These are phyloP conservation scores for Vitis hybrid DNA, from an alignment of 177 flowering plant species.

Conservation along the genomic window DNA sequence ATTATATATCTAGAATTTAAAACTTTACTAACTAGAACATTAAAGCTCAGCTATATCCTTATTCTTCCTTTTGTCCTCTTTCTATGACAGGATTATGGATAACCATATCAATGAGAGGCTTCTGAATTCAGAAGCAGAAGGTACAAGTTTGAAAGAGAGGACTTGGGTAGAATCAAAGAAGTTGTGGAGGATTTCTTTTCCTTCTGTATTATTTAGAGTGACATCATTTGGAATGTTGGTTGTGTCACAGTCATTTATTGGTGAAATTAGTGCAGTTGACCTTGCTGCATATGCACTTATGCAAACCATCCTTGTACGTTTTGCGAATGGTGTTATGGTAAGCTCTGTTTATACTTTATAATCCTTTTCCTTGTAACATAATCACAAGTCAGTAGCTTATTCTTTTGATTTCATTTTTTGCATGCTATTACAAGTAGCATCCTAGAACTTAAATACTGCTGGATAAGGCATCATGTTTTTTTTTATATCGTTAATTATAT, in stretches of 20 bases:
- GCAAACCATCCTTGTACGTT: constrained; percentile 27
- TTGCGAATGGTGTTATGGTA: constrained; percentile 34
- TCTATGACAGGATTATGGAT: too few relatives aligned
- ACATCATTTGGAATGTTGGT: constrained; percentile 28
- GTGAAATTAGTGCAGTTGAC: constrained; percentile 26
- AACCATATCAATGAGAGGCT: constrained; percentile 15
- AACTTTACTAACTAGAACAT: too few relatives aligned
- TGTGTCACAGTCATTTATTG: constrained; percentile 26
- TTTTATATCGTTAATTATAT: too few relatives aligned
- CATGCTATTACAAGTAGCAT: too few relatives aligned
- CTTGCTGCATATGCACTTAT: constrained; percentile 38
- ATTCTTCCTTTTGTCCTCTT: too few relatives aligned
- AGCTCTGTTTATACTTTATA: neutral
- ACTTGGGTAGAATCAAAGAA: constrained; percentile 31
- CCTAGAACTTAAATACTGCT: too few relatives aligned
- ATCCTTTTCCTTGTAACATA: too few relatives aligned
- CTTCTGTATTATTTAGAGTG: constrained; percentile 27
- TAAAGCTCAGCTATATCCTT: too few relatives aligned
- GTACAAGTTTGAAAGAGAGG: constrained; percentile 3
- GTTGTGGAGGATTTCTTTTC: constrained; percentile 30
- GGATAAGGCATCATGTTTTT: too few relatives aligned
- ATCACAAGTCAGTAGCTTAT: too few relatives aligned
- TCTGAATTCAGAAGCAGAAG: constrained; percentile 6
- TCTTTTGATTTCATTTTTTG: too few relatives aligned
- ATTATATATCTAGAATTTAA: too few relatives aligned